These are phyloP conservation scores for Macrocybe sp. DNA, from an alignment of 1,284 basidiomycete genomes.

Conservation along the genomic window DNA sequence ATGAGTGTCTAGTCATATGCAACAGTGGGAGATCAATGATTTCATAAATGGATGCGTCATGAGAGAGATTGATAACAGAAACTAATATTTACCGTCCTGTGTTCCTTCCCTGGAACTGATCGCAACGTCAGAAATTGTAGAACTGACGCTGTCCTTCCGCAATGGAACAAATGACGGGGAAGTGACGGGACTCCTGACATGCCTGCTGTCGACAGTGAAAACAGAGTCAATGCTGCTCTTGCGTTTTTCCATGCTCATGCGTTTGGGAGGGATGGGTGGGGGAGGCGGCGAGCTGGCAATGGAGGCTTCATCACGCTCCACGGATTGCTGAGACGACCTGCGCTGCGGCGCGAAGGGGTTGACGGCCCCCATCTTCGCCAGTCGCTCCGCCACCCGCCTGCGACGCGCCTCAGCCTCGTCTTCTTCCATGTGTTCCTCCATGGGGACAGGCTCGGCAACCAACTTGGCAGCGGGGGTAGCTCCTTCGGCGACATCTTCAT, in stretches of 20 bases:
- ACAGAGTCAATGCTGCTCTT: too few species aligned
- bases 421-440: constrained; percentile 32
- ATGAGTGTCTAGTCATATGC: constrained; percentile 9
- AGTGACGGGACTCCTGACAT: too few species aligned
- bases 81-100: constrained; percentile 57
- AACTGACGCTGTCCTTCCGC: neutral
- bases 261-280: neutral
- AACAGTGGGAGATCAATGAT: too few species aligned
- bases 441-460: constrained; percentile 8
- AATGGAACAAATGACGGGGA: neutral
- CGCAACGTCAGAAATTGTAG: constrained; percentile 1
- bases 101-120: constrained; percentile 19
- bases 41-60: neutral
- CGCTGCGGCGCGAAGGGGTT: constrained; percentile 49
- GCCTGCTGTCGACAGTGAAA: too few species aligned
- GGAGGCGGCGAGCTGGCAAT: constrained; percentile 10
- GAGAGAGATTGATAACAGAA: constrained; percentile 13
- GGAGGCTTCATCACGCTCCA: constrained; percentile 11
- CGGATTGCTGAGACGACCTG: constrained; percentile 12
- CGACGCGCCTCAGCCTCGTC: constrained; percentile 51
- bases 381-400: constrained; percentile 53
- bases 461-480: neutral
- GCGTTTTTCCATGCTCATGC: too few species aligned
- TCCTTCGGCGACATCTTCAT: neutral
- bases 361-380: constrained; percentile 62